Base-by-base conservation (phyloP, 768 basidiomycete species). In the Lactarius quietus region DNA sequence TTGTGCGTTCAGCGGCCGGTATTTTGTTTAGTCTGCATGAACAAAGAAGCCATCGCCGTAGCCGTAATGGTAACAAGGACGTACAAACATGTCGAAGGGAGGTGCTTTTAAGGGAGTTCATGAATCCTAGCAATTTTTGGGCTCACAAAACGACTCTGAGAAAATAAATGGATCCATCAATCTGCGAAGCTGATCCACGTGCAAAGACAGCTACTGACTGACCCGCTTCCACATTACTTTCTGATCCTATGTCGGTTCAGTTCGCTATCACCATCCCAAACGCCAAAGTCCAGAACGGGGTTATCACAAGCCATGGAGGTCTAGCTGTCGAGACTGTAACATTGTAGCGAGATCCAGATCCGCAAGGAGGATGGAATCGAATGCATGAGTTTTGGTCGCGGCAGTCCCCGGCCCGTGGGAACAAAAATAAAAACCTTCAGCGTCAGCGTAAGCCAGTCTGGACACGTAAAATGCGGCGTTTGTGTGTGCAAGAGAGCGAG, bases 401-500 rank as follows among this genome's bases (percentile, higher is more conserved):
- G 48, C 48, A 51, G 23, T 4, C 48, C 26, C 48, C 48, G 48
- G 48, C 48, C 48, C 48, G 48, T 51, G 48, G 48, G 48, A 51
- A 17, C 5, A n/a, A 23, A 5, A 1, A 9, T 10, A n/a, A 9
- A 43, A 45, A 45, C n/a, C 15, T 15, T 23, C 45, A 45, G 43
- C 43, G n/a, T n/a, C 15, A 45, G 43, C n/a, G n/a, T n/a, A n/a
- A n/a, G n/a, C 33, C 33, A 33, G 33, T 8, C 33, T 20, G 43
- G 23, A 51, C 48, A 51, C 48, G 48, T 51, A 51, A 51, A 26
- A 51, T 51, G 48, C 48, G 48, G 48, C 48, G 48, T 26, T 51
- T 51, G 48, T 23, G 48, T 26, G 48, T 15, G 48, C 48, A 23
- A 26, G 26, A 51, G 26, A 26, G 10, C 48, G 48, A 51, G 6